Percentiles rank a stretch among this genome's conserved stretches.
phyloP scores from a whole-genome alignment of 2,329 filamentous ascomycete species.

The Fusarium transvaalense region DNA sequence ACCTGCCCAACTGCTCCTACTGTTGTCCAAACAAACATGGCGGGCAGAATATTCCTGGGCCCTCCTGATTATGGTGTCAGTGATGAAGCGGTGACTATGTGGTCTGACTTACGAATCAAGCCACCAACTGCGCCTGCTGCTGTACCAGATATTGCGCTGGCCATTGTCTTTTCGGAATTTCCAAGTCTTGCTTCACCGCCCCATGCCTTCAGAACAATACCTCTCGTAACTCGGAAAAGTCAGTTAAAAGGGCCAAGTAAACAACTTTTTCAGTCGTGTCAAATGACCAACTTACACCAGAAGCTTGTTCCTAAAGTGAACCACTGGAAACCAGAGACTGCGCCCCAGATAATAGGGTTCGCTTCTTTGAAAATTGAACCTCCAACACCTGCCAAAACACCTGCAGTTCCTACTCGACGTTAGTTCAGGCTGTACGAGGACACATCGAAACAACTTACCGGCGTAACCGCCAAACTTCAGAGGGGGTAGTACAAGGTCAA shows the following conservation, averaged over 20 bases:
- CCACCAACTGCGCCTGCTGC: constrained; percentile 73
- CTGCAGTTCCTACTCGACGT: constrained; percentile 65
- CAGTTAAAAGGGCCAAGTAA: constrained; percentile 5
- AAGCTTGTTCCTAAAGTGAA: constrained; percentile 82
- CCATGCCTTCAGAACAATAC: constrained; percentile 61
- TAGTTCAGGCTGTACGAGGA: constrained; percentile 25
- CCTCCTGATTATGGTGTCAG: constrained; percentile 58
- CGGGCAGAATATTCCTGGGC: constrained; percentile 65
- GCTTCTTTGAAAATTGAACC: constrained; percentile 78
- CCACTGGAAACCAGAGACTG: constrained; percentile 83
- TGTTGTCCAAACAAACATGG: constrained; percentile 62
- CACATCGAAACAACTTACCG: constrained; percentile 57
- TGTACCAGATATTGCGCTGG: constrained; percentile 78
- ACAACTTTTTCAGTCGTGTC: neutral
- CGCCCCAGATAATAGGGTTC: constrained; percentile 76
- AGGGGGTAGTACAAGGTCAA: constrained; percentile 62
- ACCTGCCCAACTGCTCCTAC: constrained; percentile 57
- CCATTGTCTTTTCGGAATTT: constrained; percentile 70
- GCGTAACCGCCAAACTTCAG: constrained; percentile 70
- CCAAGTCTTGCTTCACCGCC: constrained; percentile 66
- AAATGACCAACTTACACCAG: constrained; percentile 68
- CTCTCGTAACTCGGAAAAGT: constrained; percentile 60
- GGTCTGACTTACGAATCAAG: constrained; percentile 61
- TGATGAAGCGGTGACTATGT: neutral
- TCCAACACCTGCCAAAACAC: constrained; percentile 74